These are phyloP conservation scores for Mycena floridula DNA, from an alignment of 768 basidiomycete species.

Conservation along the genomic window DNA sequence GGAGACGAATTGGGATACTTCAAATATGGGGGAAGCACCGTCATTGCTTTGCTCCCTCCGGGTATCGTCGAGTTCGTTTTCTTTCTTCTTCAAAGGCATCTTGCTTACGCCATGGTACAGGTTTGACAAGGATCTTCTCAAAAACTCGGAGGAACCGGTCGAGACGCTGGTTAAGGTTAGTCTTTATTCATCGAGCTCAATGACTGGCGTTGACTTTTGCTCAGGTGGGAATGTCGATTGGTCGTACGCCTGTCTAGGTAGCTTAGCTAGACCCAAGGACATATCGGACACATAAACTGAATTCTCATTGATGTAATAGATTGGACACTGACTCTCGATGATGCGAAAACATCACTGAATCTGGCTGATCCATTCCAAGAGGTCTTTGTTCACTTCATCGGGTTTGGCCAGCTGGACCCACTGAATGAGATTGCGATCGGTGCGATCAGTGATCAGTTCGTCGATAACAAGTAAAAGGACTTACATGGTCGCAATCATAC, in stretches of 20 bases:
- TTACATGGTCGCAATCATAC: background rate
- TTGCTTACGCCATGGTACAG: conserved; percentile 12
- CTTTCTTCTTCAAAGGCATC: background rate
- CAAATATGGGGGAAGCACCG: conserved; percentile 75
- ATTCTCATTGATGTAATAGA: too few species aligned
- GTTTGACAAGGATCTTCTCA: conserved; percentile 58
- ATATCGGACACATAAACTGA: too few species aligned
- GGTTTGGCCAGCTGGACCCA: background rate
- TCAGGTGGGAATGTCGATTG: too few species aligned
- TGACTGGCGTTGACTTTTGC: too few species aligned
- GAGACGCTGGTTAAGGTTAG: conserved; percentile 62
- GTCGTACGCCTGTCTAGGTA: too few species aligned
- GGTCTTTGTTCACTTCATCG: background rate
- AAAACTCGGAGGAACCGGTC: conserved; percentile 45
- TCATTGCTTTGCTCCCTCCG: conserved; percentile 54
- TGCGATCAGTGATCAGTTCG: background rate
- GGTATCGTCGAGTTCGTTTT: conserved; percentile 36
- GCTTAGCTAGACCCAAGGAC: too few species aligned
- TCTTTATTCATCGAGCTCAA: too few species aligned
- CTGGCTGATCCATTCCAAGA: background rate
- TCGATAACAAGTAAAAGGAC: background rate
- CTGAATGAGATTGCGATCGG: background rate
- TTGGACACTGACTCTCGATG: too few species aligned
- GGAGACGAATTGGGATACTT: conserved; percentile 67
- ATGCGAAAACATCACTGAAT: too few species aligned